Conservation (phyloP, 2,329 filamentous ascomycete genomes). For the Colletotrichum horii region DNA sequence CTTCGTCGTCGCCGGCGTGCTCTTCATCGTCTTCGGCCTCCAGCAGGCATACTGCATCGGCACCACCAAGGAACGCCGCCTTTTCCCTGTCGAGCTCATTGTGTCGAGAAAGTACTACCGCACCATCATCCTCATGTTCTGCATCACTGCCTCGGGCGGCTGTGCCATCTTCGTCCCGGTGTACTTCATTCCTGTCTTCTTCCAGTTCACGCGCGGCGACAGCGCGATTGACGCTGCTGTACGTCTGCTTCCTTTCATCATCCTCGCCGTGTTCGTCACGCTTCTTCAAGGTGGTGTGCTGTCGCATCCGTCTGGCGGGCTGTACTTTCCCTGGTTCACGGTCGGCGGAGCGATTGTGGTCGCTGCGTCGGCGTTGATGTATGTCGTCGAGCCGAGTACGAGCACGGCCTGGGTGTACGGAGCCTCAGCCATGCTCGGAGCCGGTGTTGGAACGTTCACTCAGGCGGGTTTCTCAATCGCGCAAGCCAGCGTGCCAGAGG, state of each 20-base stretch:
- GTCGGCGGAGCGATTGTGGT: constrained; percentile 37
- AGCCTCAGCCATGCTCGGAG: constrained; percentile 40
- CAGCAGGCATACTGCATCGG: constrained; percentile 49
- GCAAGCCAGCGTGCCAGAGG: not conserved
- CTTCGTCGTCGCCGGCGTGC: constrained; percentile 46
- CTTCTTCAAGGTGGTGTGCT: constrained; percentile 28
- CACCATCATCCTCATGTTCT: constrained; percentile 7
- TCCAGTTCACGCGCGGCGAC: constrained; percentile 51
- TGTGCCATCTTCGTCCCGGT: constrained; percentile 29
- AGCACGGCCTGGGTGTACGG: constrained; percentile 32
- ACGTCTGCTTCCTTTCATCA: constrained; percentile 45
- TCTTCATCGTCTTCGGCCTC: constrained; percentile 46
- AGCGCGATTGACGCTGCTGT: constrained; percentile 42
- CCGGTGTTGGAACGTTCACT: constrained; percentile 39
- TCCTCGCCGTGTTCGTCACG: constrained; percentile 32
- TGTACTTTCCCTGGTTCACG: constrained; percentile 45
- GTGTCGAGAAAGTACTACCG: constrained; percentile 22
- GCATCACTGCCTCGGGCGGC: not conserved
- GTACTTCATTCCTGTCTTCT: constrained; percentile 57
- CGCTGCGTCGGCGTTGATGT: constrained; percentile 39
- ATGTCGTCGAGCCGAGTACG: constrained; percentile 28
- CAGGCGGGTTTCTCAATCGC: constrained; percentile 34
- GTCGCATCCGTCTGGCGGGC: constrained; percentile 23
- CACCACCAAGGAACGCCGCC: constrained; percentile 37
- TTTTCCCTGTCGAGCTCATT: constrained; percentile 56